Evolutionary conservation across 345 rosid species (phyloP).

Genomic region (Conringia planisiliqua): DNA sequence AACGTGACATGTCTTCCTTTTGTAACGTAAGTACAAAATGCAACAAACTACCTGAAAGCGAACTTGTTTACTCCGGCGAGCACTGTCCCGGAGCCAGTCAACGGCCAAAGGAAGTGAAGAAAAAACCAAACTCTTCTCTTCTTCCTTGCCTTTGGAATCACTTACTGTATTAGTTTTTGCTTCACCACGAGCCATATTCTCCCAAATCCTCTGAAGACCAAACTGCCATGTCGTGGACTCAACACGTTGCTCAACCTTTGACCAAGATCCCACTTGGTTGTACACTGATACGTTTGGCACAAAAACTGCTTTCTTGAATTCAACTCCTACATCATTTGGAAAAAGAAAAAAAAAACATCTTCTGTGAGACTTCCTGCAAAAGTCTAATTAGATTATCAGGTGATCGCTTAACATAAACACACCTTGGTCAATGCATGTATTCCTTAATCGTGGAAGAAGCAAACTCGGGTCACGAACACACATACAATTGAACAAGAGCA

Average conservation of each 20-base stretch:
- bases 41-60: slow-evolving; percentile 60
- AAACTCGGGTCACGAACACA: slow-evolving; percentile 81
- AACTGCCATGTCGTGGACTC: slow-evolving; percentile 76
- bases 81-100: slow-evolving; percentile 81
- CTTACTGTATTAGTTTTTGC: slow-evolving; percentile 1
- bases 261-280: slow-evolving; percentile 74
- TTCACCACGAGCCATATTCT: slow-evolving; percentile 49
- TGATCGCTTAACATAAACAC: neutral
- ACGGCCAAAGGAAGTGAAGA: slow-evolving; percentile 84
- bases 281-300: slow-evolving; percentile 79
- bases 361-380: neutral
- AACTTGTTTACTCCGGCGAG: slow-evolving; percentile 52
- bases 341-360: neutral
- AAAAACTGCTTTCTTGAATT: slow-evolving; percentile 84
- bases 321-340: slow-evolving; percentile 50
- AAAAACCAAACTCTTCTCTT: slow-evolving; percentile 68
- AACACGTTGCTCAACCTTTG: slow-evolving; percentile 38
- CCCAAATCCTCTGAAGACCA: slow-evolving; percentile 76
- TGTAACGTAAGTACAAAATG: neutral
- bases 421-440: slow-evolving; percentile 52
- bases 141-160: slow-evolving; percentile 38
- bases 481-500: slow-evolving; percentile 67
- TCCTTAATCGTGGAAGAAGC: slow-evolving; percentile 65
- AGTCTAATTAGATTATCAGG: neutral
- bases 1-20: no score